Conservation (phyloP, 2,329 filamentous ascomycete genomes). For the Daldinia sp. region DNA sequence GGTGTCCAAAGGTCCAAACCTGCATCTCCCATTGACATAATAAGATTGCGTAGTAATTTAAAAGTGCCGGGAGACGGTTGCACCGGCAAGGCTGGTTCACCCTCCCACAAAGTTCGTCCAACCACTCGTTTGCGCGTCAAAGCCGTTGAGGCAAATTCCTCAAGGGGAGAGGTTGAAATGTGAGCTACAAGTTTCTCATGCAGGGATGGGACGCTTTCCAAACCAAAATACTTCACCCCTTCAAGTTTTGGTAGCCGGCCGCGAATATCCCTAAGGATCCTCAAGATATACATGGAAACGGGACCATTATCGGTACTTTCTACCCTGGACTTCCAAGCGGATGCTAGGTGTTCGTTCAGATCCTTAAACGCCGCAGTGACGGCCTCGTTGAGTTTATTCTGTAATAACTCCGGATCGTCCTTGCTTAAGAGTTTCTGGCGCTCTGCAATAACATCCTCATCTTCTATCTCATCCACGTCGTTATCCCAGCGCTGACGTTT, state of each 20-base stretch:
- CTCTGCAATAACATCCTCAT: conserved; percentile 73
- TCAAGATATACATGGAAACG: conserved; percentile 72
- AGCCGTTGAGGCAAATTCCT: conserved; percentile 54
- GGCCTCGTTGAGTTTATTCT: conserved; percentile 64
- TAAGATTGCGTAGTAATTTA: conserved; percentile 72
- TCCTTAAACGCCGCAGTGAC: conserved; percentile 65
- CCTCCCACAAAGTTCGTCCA: conserved; percentile 81
- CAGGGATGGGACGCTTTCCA: conserved; percentile 68
- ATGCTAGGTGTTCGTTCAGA: conserved; percentile 64
- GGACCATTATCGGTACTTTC: conserved; percentile 58
- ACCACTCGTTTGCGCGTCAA: conserved; percentile 59
- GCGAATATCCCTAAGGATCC: conserved; percentile 78
- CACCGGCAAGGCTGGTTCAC: conserved; percentile 74
- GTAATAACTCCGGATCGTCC: conserved; percentile 73
- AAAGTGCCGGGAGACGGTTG: conserved; percentile 82
- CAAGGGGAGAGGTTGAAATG: conserved; percentile 59
- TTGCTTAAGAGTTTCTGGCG: conserved; percentile 73
- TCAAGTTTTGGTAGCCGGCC: conserved; percentile 66
- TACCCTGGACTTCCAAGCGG: conserved; percentile 58
- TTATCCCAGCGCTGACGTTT: conserved; percentile 78
- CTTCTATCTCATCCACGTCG: conserved; percentile 75
- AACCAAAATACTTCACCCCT: conserved; percentile 63
- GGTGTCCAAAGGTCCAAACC: conserved; percentile 86
- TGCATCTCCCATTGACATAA: conserved; percentile 70
- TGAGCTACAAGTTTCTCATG: conserved; percentile 67